Base-by-base conservation (phyloP, 768 basidiomycete genomes). In the Phanerodontia chrysosporium region DNA sequence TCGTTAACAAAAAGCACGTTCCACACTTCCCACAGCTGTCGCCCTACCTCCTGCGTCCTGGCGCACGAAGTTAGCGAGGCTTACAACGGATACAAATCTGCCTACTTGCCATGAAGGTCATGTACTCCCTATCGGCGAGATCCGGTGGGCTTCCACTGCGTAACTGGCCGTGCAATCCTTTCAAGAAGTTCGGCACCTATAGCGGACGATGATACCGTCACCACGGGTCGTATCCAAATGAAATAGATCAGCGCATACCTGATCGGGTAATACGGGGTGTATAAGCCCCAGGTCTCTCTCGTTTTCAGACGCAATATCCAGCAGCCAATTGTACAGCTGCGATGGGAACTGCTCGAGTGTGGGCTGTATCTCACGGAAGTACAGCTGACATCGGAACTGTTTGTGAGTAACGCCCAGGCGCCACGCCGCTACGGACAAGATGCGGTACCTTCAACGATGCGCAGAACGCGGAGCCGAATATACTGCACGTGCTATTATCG, bases 381-480 rank as follows among this genome's bases (percentile, higher is more conserved):
- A 69, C 48, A 64, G 64, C 67, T 69, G 44, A 27, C 3, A 24
- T n/a, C 27, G 46, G 18, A 18, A 18, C 13, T 3, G 10, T 18
- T 21, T 21, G 48, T 49, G 35, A 46, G 56, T 18, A 10, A 45
- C 25, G 42, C 27, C 24, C 18, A 28, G 18, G 32, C 2, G 35
- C 32, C n/a, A 9, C 27, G 1, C 29, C 1, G 52, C 2, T 44
- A 18, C 22, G 44, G 49, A 29, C 51, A 46, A 51, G 35, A 42
- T 52, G 5, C 21, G 39, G 24, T 14, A 66, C 67, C 55, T 69
- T 69, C 22, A 69, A 55, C 6, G 67, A 69, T 18, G 67, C 67
- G 44, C 67, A 69, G 45, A 67, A 69, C 3, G 67, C 67, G 2
- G 67, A 69, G 1, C 67, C 67, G 53, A 69, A 69, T 16, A 69